phyloP scores from a whole-genome alignment of 2,329 filamentous ascomycete species.

The Hysterium pulicare region DNA sequence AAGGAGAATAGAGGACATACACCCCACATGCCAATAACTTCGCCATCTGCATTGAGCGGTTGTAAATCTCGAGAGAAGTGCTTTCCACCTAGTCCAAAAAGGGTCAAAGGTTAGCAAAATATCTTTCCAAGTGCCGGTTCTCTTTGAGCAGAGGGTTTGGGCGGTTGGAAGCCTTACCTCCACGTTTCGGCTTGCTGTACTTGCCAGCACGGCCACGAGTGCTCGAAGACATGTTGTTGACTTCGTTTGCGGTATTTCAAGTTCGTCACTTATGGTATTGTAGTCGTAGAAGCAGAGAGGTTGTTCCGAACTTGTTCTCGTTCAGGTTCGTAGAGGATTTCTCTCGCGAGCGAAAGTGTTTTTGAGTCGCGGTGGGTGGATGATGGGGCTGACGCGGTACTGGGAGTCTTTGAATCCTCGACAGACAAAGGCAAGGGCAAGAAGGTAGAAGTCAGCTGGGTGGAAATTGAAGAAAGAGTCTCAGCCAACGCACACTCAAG shows the following conservation, averaged over 20 bases:
- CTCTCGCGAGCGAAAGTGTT: too few species aligned
- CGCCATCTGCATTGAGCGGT: conserved; percentile 84
- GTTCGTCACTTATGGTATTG: too few species aligned
- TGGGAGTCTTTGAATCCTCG: too few species aligned
- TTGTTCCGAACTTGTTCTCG: not conserved
- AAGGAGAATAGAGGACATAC: conserved; percentile 42
- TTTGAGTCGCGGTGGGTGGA: too few species aligned
- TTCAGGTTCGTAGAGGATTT: not conserved
- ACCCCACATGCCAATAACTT: conserved; percentile 84
- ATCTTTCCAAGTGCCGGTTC: not conserved
- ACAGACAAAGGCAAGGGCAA: too few species aligned
- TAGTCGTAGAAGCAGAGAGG: not conserved
- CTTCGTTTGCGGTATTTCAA: too few species aligned
- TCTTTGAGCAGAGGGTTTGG: conserved; percentile 1
- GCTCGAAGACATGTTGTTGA: conserved; percentile 50
- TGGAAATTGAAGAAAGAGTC: too few species aligned
- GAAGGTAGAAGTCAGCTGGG: too few species aligned
- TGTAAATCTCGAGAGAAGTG: conserved; percentile 90
- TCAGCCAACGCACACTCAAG: too few species aligned
- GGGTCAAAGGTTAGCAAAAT: conserved; percentile 1
- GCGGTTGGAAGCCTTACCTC: conserved; percentile 58
- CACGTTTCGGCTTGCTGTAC: conserved; percentile 88
- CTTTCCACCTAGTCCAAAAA: conserved; percentile 73
- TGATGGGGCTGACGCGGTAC: too few species aligned
- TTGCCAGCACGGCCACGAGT: conserved; percentile 81